Conservation (phyloP, 257 asterid species). For the Oldenlandia corymbosa region DNA sequence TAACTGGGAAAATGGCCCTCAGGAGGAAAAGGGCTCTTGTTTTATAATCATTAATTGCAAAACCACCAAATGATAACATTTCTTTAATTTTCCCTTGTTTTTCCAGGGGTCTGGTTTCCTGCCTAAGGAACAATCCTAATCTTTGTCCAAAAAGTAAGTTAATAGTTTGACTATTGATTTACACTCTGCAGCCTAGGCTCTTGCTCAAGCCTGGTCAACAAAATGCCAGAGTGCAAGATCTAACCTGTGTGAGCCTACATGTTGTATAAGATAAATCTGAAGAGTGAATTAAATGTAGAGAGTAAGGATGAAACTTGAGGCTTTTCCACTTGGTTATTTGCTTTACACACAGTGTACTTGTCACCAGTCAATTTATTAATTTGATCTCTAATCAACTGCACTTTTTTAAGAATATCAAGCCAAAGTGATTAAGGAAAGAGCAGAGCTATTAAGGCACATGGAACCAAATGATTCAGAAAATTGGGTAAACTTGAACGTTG, state of each 20-base stretch:
- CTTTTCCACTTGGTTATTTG: not conserved
- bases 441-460: not conserved
- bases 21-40: not conserved
- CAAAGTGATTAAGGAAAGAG: not conserved
- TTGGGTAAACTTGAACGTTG: too few relatives aligned
- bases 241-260: not conserved
- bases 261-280: not conserved
- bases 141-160: slow-evolving; percentile 48
- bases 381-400: not conserved
- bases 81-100: slow-evolving; percentile 5
- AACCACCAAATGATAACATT: slow-evolving; percentile 17
- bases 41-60: not conserved
- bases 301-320: not conserved
- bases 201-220: not conserved
- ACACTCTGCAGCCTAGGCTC: not conserved
- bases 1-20: not conserved
- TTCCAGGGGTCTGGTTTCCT: slow-evolving; percentile 44
- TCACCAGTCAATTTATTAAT: too few relatives aligned
- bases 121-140: slow-evolving; percentile 33
- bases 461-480: not conserved
- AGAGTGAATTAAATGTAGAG: too few relatives aligned
- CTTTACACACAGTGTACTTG: too few relatives aligned
- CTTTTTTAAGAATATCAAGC: not conserved
- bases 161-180: not conserved
- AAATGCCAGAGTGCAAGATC: not conserved